Evolutionary conservation across 2,329 filamentous ascomycete species (phyloP), one percentile per base, ranked within the genome.

Genomic region (Colletotrichum caudatum): DNA sequence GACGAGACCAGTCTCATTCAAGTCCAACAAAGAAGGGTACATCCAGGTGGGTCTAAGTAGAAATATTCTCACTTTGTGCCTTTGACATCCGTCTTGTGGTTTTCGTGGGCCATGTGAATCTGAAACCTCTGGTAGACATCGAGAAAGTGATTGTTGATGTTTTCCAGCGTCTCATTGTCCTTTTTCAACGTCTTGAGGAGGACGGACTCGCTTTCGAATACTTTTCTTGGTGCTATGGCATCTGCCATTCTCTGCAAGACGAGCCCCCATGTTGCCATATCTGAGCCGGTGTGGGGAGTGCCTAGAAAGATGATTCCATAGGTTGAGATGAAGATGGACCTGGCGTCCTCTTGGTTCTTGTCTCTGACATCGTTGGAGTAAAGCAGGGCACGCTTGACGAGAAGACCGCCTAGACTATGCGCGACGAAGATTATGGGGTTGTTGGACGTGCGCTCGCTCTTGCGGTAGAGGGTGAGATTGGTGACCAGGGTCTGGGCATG

Each of bases 21-120:
- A 56, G 6, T 3, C 11, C 41, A 18, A 68, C 9, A 9, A 46
- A 16, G 20, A 9, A 46, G 12, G 20, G 48, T n/a, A 41, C 9
- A 50, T n/a, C 33, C n/a, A 29, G 41, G 9, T 61, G 16, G 20
- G 48, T 12, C 20, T 12, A 53, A 50, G n/a, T 29, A n/a, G 18
- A 54, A 51, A n/a, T 12, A 14, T n/a, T 76, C 82, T 57, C 76
- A 84, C 82, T 82, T 90, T 0, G 89, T 89, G 2, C 89, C 89
- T 75, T 88, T 91, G 46, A 94, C 76, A 74, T 93, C 89, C 0
- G 91, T 93, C 73, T 91, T 91, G 75, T 91, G 89, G 57, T 90
- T 91, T 77, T 95, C 93, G 66, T 94, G 92, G 48, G 90, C 93
- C 87, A 94, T 93, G 76, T 92, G 92, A 62, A 94, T 90, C 74